phyloP scores from a whole-genome alignment of 768 basidiomycete genomes.

The Lactarius evosmus region DNA sequence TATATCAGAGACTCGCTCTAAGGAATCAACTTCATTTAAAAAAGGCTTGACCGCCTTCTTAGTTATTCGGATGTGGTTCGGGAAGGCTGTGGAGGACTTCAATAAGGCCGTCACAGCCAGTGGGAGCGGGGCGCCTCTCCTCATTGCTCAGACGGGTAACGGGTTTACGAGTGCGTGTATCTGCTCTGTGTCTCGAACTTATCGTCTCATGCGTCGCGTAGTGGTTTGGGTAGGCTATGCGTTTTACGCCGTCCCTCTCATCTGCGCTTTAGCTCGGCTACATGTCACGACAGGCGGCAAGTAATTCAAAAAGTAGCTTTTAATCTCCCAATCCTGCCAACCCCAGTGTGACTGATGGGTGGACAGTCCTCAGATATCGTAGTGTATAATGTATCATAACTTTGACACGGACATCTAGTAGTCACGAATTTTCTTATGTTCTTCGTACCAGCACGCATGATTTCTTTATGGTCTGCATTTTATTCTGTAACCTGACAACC shows the following conservation, averaged over 20 bases:
- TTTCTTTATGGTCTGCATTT: not conserved
- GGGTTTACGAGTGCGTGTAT: slow-evolving; percentile 66
- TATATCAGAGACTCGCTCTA: not conserved
- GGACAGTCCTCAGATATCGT: slow-evolving; percentile 6
- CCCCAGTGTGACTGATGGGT: slow-evolving; percentile 15
- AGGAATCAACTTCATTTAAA: not conserved
- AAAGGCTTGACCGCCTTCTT: slow-evolving; percentile 67
- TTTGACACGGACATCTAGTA: not conserved
- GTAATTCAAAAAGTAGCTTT: slow-evolving; percentile 23
- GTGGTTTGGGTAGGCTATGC: slow-evolving; percentile 81
- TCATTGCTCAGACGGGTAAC: slow-evolving; percentile 63
- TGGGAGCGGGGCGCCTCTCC: slow-evolving; percentile 52
- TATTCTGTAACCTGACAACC: not conserved
- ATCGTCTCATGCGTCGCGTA: slow-evolving; percentile 32
- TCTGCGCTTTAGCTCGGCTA: slow-evolving; percentile 64
- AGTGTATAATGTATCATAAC: slow-evolving; percentile 5
- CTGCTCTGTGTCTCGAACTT: not conserved
- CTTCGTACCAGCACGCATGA: not conserved
- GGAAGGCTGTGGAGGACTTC: slow-evolving; percentile 75
- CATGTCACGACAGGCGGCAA: slow-evolving; percentile 52
- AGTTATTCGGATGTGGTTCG: slow-evolving; percentile 76
- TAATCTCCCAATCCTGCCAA: not conserved
- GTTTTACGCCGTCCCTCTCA: slow-evolving; percentile 67
- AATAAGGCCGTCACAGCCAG: slow-evolving; percentile 56
- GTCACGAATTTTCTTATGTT: not conserved